These are phyloP conservation scores for Parasitella parasitica DNA, from an alignment of 371 early-diverging fungal species.

Conservation along the genomic window DNA sequence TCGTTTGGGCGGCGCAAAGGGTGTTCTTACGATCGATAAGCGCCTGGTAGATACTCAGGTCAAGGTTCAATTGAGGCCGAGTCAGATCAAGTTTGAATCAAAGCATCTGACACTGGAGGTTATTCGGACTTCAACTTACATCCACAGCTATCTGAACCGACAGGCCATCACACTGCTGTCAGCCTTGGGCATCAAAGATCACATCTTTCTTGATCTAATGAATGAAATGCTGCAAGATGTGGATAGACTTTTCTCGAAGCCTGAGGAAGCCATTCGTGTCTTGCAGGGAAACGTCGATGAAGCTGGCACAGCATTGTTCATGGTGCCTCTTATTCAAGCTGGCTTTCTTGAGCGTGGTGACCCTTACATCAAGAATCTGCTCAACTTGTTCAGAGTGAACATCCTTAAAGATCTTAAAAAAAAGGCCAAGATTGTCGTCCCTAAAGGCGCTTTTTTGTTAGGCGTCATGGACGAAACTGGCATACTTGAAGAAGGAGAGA, in stretches of 20 bases:
- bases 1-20: slow-evolving; percentile 82
- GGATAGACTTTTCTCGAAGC: slow-evolving; percentile 42
- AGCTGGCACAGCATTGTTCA: slow-evolving; percentile 48
- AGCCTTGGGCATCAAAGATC: slow-evolving; percentile 62
- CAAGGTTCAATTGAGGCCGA: slow-evolving; percentile 58
- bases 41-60: slow-evolving; percentile 28
- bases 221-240: slow-evolving; percentile 45
- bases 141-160: slow-evolving; percentile 69
- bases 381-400: slow-evolving; percentile 55
- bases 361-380: slow-evolving; percentile 57
- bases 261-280: slow-evolving; percentile 46
- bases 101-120: slow-evolving; percentile 63
- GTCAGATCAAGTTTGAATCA: slow-evolving; percentile 72
- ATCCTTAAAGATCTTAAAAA: slow-evolving; percentile 65
- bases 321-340: slow-evolving; percentile 57
- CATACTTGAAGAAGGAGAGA: slow-evolving; percentile 61
- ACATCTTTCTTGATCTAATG: slow-evolving; percentile 53
- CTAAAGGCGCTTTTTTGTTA: slow-evolving; percentile 65
- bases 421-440: slow-evolving; percentile 69
- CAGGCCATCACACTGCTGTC: slow-evolving; percentile 72
- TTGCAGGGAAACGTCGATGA: slow-evolving; percentile 56
- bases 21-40: slow-evolving; percentile 54
- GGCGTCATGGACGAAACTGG: slow-evolving; percentile 83
- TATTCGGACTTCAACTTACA: slow-evolving; percentile 52
- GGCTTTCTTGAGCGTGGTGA: slow-evolving; percentile 59